Percentiles rank a stretch among this genome's conserved stretches.
These are phyloP conservation scores for Aspergillus sergii DNA, from an alignment of 2,329 filamentous ascomycete genomes.

Conservation along the genomic window DNA sequence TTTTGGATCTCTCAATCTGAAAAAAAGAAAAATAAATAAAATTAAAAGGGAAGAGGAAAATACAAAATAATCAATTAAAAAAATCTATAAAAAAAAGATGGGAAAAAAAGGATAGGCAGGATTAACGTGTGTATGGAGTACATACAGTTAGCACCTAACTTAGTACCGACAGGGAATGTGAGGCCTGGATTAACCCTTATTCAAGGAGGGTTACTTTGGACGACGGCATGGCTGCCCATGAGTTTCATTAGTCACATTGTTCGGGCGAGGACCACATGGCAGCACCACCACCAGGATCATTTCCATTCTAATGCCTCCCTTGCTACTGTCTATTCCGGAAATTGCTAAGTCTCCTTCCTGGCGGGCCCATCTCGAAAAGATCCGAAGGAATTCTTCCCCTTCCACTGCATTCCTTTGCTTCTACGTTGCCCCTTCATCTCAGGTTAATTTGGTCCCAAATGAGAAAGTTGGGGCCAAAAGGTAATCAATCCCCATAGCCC, in stretches of 20 bases:
- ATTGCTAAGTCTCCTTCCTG: background rate
- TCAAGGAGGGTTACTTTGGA: slow-evolving; percentile 6
- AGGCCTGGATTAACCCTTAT: slow-evolving; percentile 4
- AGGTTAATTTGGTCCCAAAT: background rate
- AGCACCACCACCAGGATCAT: slow-evolving; percentile 10
- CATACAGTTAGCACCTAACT: background rate
- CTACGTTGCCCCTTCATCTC: background rate
- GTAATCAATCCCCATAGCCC: slow-evolving; percentile 1
- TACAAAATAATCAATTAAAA: background rate
- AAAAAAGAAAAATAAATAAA: background rate
- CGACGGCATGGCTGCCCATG: background rate
- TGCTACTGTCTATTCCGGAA: background rate
- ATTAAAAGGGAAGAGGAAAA: background rate
- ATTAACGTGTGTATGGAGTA: background rate
- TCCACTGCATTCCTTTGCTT: slow-evolving; percentile 1
- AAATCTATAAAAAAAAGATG: background rate
- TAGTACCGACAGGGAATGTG: slow-evolving; percentile 1
- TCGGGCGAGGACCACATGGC: slow-evolving; percentile 15
- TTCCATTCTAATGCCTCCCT: background rate
- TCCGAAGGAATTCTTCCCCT: background rate
- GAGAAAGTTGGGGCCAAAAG: background rate
- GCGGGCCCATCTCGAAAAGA: background rate
- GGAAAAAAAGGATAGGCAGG: background rate
- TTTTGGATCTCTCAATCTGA: background rate
- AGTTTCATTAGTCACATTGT: slow-evolving; percentile 2